Conservation (phyloP, 192 early-diverging fungal species). For the Backusella psychrophila region DNA sequence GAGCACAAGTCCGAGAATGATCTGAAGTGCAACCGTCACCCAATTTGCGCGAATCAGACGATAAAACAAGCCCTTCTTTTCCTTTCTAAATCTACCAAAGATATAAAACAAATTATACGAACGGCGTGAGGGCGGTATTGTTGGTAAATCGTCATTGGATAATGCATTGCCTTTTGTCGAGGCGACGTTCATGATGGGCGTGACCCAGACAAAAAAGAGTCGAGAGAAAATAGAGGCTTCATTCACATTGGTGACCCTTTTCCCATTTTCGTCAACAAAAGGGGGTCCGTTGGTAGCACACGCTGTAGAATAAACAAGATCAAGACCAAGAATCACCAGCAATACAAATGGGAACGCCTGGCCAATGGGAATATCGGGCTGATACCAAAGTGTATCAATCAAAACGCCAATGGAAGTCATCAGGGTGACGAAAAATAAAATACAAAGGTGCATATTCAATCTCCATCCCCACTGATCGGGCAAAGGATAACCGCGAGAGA, state of each 20-base stretch:
- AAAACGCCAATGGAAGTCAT: not conserved
- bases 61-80: not conserved
- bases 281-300: not conserved
- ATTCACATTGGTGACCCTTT: not conserved
- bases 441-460: slow-evolving; percentile 31
- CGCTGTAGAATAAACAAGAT: slow-evolving; percentile 13
- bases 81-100: slow-evolving; percentile 18
- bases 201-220: slow-evolving; percentile 39
- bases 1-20: not conserved
- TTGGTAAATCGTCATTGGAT: slow-evolving; percentile 34
- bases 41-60: not conserved
- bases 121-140: slow-evolving; percentile 22
- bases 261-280: not conserved
- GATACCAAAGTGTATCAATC: not conserved
- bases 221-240: slow-evolving; percentile 25
- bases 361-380: not conserved
- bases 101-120: slow-evolving; percentile 32
- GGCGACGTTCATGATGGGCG: slow-evolving; percentile 27
- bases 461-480: slow-evolving; percentile 29
- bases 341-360: not conserved
- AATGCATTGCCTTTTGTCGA: slow-evolving; percentile 27
- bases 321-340: not conserved
- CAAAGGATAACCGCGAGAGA: slow-evolving; percentile 18
- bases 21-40: not conserved
- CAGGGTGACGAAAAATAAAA: not conserved